Base-by-base conservation (phyloP, 1,139 yeast species). In the Kluyveromyces sp. region DNA sequence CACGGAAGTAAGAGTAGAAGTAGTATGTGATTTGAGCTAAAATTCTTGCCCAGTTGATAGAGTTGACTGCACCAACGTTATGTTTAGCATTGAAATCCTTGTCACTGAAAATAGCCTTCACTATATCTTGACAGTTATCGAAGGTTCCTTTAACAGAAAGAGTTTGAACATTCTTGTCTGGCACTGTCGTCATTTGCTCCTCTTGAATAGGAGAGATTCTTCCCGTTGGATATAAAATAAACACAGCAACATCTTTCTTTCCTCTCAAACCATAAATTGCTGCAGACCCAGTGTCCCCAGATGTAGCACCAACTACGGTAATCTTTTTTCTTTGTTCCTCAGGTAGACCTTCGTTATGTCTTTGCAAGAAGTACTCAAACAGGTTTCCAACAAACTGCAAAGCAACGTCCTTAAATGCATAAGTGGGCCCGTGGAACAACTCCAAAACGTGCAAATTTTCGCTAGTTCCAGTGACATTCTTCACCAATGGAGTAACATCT, bases 221-320 rank as follows among this genome's bases (percentile, higher is more conserved):
- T 37, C 98, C 98, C 12, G 95, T 87, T 57, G 99, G 99, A 61
- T 89, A 92, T 55, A 94, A 72, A 52, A 92, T 92, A 66, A 92
- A 94, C 28, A 92, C 98, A 33, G 94, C 84, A 25, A 92, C 96
- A 64, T 94, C 97, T 67, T 88, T 84, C 70, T 92, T 92, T 63
- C 94, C 94, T 69, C 98, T 77, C 56, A 92, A 76, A 46, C 99
- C 99, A 68, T 92, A 92, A 54, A 92, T 92, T 49, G 99, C 98
- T 43, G 99, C 99, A 40, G 96, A 85, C 43, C 99, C 99, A 39
- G 99, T 92, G 63, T 92, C 99, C 58, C 99, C 99, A 43, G 95
- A 85, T 22, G 99, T 92, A 36, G 99, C 99, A 57, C 99, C 99
- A 48, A 92, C 96, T 52, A 92, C 98, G 33, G 99, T 92, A 57